These are phyloP conservation scores for Mycena capillaripes DNA, from an alignment of 768 basidiomycete genomes.

Conservation along the genomic window DNA sequence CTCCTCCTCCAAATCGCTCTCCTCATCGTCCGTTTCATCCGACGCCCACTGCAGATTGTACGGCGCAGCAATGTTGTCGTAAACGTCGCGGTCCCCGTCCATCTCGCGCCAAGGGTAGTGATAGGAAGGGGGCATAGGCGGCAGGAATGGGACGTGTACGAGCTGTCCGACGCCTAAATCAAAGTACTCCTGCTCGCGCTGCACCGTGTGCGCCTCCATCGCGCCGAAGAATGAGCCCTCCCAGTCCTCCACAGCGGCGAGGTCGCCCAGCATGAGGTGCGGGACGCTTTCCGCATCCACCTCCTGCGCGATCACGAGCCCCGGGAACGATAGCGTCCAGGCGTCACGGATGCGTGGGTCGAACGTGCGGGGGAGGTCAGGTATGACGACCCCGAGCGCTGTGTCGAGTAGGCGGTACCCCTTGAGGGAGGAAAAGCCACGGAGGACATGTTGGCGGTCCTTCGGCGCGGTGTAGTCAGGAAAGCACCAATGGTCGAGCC, in stretches of 20 bases:
- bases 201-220: neutral
- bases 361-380: neutral
- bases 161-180: neutral
- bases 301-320: neutral
- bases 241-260: neutral
- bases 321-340: neutral
- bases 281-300: neutral
- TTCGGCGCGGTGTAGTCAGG: neutral
- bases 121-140: no score
- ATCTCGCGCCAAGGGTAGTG: no score
- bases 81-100: neutral
- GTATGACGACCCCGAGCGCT: neutral
- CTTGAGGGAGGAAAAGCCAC: neutral
- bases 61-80: neutral
- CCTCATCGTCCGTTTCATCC: neutral
- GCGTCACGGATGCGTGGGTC: neutral
- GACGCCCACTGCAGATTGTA: neutral
- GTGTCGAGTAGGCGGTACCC: neutral
- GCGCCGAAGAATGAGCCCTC: neutral
- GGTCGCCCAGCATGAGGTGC: neutral
- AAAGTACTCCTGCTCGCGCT: constrained; percentile 2
- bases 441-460: neutral
- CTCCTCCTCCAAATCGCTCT: neutral
- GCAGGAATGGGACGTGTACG: neutral
- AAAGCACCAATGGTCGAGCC: neutral